Conservation (phyloP, 192 early-diverging fungal species). For the Umbelopsis isabellina region DNA sequence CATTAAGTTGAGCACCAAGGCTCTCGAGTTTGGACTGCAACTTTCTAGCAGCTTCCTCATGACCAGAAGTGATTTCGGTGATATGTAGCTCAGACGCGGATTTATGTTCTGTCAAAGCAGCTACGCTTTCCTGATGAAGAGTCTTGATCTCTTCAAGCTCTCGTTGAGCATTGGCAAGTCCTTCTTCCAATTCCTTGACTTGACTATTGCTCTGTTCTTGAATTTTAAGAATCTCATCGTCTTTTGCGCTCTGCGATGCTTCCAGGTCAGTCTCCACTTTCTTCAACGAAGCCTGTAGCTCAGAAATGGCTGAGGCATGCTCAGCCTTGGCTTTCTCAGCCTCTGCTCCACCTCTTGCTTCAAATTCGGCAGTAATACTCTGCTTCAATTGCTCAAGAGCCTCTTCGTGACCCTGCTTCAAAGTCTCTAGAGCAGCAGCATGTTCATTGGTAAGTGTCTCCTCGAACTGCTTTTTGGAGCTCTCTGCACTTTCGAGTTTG, state of each 20-base stretch:
- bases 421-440: not conserved
- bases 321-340: constrained; percentile 2
- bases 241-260: not conserved
- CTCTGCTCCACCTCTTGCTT: not conserved
- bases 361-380: not conserved
- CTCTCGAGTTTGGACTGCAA: not conserved
- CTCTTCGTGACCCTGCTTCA: not conserved
- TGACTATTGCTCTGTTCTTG: not conserved
- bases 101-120: not conserved
- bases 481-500: not conserved
- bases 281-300: not conserved
- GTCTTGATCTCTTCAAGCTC: not conserved
- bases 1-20: not conserved
- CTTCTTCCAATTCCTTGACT: constrained; percentile 2
- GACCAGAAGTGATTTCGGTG: not conserved
- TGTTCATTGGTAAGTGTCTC: not conserved
- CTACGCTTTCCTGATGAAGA: not conserved
- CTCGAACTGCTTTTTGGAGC: not conserved
- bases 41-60: not conserved
- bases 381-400: constrained; percentile 8
- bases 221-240: not conserved
- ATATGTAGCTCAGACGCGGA: not conserved
- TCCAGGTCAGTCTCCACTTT: not conserved
- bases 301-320: not conserved
- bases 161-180: not conserved